Evolutionary conservation across 345 rosid genomes (phyloP).

Genomic region (Aegle marmelos): DNA sequence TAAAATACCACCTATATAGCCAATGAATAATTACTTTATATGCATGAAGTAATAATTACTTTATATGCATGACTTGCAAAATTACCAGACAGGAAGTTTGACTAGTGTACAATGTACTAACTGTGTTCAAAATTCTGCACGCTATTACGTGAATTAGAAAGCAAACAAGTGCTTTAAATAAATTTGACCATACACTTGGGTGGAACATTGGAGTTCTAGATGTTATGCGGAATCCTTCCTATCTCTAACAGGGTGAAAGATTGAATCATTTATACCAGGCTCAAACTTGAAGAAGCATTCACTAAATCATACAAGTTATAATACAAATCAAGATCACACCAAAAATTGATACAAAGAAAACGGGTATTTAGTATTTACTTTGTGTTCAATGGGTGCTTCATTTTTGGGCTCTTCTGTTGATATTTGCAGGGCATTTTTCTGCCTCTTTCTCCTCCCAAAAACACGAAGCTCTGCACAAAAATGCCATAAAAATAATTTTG

Average conservation of each 20-base stretch:
- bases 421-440: conserved; percentile 26
- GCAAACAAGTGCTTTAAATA: background rate
- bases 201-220: background rate
- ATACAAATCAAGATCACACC: background rate
- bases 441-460: conserved; percentile 56
- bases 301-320: background rate
- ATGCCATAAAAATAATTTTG: conserved; percentile 15
- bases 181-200: background rate
- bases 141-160: background rate
- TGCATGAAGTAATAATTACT: background rate
- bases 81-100: background rate
- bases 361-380: conserved; percentile 16
- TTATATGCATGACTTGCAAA: too few relatives aligned
- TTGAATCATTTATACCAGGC: too few relatives aligned
- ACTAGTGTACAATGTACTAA: background rate
- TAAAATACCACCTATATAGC: background rate
- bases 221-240: background rate
- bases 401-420: conserved; percentile 22
- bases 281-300: background rate
- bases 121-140: background rate
- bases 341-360: background rate
- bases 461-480: conserved; percentile 39
- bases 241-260: background rate
- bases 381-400: conserved; percentile 22
- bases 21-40: background rate